Evolutionary conservation across 2,329 filamentous ascomycete species (phyloP).

Genomic region (Penicillium thymicola): DNA sequence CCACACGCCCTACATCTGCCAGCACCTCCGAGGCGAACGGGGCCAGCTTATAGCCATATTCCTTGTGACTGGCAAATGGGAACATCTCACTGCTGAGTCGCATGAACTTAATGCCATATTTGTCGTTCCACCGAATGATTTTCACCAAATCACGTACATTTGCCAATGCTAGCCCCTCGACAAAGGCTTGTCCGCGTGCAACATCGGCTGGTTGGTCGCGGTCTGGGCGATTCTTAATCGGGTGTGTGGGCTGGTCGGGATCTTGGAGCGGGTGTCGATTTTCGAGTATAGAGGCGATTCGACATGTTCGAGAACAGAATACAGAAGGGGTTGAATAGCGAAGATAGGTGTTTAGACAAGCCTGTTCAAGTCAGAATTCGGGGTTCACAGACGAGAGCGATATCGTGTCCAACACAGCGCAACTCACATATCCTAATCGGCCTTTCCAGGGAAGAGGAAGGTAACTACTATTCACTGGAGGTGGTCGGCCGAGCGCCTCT

Average conservation of each 20-base stretch:
- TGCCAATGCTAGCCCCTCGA: conserved; percentile 72
- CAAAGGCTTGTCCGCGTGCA: conserved; percentile 65
- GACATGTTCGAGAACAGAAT: conserved; percentile 87
- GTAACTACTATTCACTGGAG: conserved; percentile 76
- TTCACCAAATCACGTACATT: conserved; percentile 82
- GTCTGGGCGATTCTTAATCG: conserved; percentile 83
- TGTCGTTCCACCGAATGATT: conserved; percentile 88
- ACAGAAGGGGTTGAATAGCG: conserved; percentile 76
- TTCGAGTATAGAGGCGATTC: conserved; percentile 84
- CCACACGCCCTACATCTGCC: conserved; percentile 71
- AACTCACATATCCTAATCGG: conserved; percentile 76
- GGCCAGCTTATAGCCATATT: conserved; percentile 79
- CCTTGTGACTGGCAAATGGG: conserved; percentile 84
- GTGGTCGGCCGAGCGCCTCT: conserved; percentile 60
- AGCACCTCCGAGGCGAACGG: conserved; percentile 78
- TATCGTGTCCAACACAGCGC: no score
- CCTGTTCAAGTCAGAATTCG: conserved; percentile 46
- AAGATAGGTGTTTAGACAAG: conserved; percentile 89
- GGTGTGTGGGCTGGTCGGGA: conserved; percentile 70
- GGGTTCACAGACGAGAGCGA: no score
- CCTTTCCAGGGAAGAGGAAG: conserved; percentile 89
- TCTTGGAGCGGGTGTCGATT: conserved; percentile 79
- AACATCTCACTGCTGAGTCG: conserved; percentile 95
- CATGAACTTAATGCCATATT: conserved; percentile 88
- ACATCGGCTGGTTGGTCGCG: conserved; percentile 65